phyloP scores from a whole-genome alignment of 805 yeast species.

The Nakazawaea pomicola region DNA sequence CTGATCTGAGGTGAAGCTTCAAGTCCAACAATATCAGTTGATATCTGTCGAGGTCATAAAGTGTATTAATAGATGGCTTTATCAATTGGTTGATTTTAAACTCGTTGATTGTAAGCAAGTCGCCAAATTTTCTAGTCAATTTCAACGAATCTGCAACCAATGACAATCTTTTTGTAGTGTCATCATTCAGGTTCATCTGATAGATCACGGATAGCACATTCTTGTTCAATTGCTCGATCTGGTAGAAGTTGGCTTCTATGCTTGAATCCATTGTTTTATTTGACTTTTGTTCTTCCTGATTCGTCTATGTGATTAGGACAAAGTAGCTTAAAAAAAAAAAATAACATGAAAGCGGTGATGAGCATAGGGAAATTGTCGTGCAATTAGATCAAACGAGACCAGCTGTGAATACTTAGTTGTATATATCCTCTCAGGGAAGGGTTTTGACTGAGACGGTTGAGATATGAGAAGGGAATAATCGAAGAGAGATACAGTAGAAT shows the following conservation, averaged over 20 bases:
- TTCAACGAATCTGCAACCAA: slow-evolving; percentile 35
- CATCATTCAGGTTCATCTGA: slow-evolving; percentile 4
- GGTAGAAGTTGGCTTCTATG: slow-evolving; percentile 4
- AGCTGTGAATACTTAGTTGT: no score
- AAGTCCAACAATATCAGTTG: slow-evolving; percentile 22
- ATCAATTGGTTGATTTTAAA: slow-evolving; percentile 1
- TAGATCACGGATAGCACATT: slow-evolving; percentile 3
- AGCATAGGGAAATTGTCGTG: no score
- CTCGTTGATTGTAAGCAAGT: slow-evolving; percentile 26
- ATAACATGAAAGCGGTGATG: no score
- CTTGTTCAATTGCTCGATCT: neutral
- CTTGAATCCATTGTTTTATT: slow-evolving; percentile 1
- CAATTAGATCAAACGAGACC: no score
- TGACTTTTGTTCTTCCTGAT: neutral
- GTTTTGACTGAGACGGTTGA: no score
- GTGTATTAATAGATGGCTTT: neutral
- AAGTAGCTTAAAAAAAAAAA: neutral
- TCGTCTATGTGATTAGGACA: no score
- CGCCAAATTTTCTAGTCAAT: slow-evolving; percentile 33
- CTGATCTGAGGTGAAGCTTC: slow-evolving; percentile 21
- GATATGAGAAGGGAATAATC: no score
- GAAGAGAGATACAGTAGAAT: no score
- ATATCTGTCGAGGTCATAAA: slow-evolving; percentile 2
- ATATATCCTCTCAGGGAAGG: no score
- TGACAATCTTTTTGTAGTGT: neutral